Percentiles rank a stretch among this genome's conserved stretches.
Conservation (phyloP, 148 eudicot genomes). For the Fallopia convolvulus region DNA sequence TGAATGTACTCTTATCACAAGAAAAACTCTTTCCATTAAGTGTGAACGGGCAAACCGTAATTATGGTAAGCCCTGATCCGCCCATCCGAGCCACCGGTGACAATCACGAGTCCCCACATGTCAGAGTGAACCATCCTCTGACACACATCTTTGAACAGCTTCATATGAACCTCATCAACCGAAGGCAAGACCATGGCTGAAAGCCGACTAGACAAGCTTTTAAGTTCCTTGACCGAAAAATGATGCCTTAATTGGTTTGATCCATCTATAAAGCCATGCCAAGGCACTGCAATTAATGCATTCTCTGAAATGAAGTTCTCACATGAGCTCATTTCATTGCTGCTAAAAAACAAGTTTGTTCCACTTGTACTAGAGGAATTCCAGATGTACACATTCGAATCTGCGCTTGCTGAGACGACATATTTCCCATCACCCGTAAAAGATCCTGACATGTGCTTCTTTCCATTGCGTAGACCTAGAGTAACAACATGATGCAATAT, state of each 20-base stretch:
- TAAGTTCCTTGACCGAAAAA: neutral
- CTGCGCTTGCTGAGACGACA: conserved; percentile 2
- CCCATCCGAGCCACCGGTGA: conserved; percentile 4
- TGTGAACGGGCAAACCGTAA: neutral
- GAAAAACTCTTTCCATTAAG: neutral
- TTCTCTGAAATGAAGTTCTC: conserved; percentile 5
- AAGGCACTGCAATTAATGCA: conserved; percentile 2
- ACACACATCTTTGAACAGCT: neutral
- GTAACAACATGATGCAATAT: neutral
- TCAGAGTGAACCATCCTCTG: conserved; percentile 3
- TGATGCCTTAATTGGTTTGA: neutral
- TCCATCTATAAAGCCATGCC: neutral
- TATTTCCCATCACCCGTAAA: conserved; percentile 3
- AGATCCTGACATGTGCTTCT: conserved; percentile 2
- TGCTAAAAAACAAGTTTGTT: neutral
- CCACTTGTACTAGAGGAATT: neutral
- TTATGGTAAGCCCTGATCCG: conserved; percentile 5
- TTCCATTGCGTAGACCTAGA: neutral
- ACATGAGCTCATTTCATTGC: neutral
- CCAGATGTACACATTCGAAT: conserved; percentile 4
- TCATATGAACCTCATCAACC: neutral
- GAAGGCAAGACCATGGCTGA: conserved; percentile 5
- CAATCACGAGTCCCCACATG: conserved; percentile 7
- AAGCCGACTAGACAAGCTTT: conserved; percentile 1
- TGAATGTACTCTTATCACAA: neutral